Conservation (phyloP, 805 yeast genomes). For the Lachancea lanzarotensis region DNA sequence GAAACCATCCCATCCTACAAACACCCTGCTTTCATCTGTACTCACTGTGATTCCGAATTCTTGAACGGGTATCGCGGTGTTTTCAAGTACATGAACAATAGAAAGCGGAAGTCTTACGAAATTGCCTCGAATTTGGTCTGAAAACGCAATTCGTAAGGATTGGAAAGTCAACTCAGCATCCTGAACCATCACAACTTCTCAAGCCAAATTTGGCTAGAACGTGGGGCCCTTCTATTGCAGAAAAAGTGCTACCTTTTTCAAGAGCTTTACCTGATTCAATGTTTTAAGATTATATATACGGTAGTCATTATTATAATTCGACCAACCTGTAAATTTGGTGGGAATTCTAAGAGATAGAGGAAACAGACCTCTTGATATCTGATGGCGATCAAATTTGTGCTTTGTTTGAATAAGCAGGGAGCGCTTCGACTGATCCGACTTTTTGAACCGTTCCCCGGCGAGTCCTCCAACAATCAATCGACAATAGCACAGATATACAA, state of each 20-base stretch:
- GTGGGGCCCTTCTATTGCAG: background rate
- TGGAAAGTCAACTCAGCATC: slow-evolving; percentile 11
- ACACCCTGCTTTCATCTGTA: slow-evolving; percentile 5
- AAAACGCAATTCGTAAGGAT: slow-evolving; percentile 9
- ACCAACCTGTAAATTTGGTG: background rate
- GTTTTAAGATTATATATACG: too few relatives aligned
- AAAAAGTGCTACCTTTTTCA: too few relatives aligned
- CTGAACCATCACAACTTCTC: background rate
- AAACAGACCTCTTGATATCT: background rate
- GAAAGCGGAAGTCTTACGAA: slow-evolving; percentile 24
- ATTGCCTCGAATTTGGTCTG: slow-evolving; percentile 24
- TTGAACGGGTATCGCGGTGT: slow-evolving; percentile 19
- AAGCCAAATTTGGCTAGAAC: background rate
- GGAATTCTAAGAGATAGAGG: background rate
- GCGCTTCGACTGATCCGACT: slow-evolving; percentile 80
- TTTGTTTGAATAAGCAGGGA: slow-evolving; percentile 91
- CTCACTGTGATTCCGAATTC: slow-evolving; percentile 19
- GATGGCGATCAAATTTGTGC: slow-evolving; percentile 75
- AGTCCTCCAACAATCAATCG: slow-evolving; percentile 24
- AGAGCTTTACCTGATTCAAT: too few relatives aligned
- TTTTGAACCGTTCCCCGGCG: slow-evolving; percentile 37
- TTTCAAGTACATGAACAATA: slow-evolving; percentile 18
- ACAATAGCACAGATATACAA: slow-evolving; percentile 55
- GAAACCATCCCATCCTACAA: slow-evolving; percentile 28
- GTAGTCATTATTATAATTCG: background rate